These are phyloP conservation scores for Domatiomyces catenatus DNA, from an alignment of 2,329 filamentous ascomycete genomes.

Conservation along the genomic window DNA sequence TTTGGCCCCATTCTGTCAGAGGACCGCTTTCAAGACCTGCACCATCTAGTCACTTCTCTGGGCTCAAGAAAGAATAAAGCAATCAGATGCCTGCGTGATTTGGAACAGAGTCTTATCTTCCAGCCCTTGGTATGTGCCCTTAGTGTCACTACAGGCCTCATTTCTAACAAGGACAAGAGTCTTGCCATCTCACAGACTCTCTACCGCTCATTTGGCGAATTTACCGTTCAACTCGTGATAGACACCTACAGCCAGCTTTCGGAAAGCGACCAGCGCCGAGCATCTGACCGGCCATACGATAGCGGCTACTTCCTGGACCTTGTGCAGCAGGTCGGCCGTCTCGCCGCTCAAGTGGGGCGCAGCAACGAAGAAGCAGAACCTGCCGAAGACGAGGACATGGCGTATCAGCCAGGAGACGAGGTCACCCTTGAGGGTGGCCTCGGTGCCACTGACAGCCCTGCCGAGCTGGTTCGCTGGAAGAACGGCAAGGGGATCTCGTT, in stretches of 20 bases:
- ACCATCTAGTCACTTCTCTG: constrained; percentile 55
- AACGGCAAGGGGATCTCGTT: constrained; percentile 69
- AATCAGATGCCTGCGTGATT: constrained; percentile 78
- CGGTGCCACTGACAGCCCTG: constrained; percentile 63
- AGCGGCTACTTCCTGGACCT: constrained; percentile 95
- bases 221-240: constrained; percentile 78
- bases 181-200: constrained; percentile 51
- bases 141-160: constrained; percentile 34
- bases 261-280: constrained; percentile 73
- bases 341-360: constrained; percentile 68
- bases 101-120: constrained; percentile 86
- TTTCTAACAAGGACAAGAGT: constrained; percentile 60
- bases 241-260: constrained; percentile 72
- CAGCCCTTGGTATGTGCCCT: constrained; percentile 67
- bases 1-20: constrained; percentile 64
- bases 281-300: constrained; percentile 78
- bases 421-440: constrained; percentile 70
- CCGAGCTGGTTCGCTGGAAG: constrained; percentile 68
- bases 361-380: constrained; percentile 36
- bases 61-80: constrained; percentile 62
- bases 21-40: constrained; percentile 60
- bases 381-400: constrained; percentile 33
- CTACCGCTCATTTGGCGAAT: constrained; percentile 80
- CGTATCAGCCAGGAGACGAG: constrained; percentile 46
- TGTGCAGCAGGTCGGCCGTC: constrained; percentile 79